Base-by-base conservation (phyloP, 495 filamentous ascomycete species). In the Cryomyces antarcticus region DNA sequence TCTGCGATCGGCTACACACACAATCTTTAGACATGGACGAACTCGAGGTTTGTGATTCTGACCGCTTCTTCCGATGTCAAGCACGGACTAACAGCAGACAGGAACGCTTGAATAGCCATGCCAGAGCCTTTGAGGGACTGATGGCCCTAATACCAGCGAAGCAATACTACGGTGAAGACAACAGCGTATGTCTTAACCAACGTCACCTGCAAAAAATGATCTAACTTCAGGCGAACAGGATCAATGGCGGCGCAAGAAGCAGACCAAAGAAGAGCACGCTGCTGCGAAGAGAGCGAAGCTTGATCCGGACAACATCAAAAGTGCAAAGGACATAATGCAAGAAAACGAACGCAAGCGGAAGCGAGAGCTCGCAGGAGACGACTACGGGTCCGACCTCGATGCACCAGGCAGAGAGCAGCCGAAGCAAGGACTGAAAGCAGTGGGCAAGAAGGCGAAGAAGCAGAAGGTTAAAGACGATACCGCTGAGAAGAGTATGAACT, bases 81-180 rank as follows among this genome's bases (percentile, higher is more conserved):
- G 44, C 38, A 39, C 17, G 17, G 17, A 24, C 1, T 24, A 37
- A 13, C 28, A 45, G 43, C 9, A 7, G 28, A 13, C 49, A 89
- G 89, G 82, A 86, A 53, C 83, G 85, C 50, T 69, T 97, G 50
- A 78, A 75, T 57, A 79, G 74, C 60, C 82, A 93, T 56, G 75
- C 83, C 30, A 70, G 80, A 59, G 77, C 87, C 47, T 95, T 97
- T 55, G 80, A 94, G 57, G 84, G 87, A 43, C 62, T 97, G 12
- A 69, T 97, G 47, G 88, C 86, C 28, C 66, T 97, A 39, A 94
- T 93, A 53, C 89, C 89, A 28, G 87, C 84, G 17, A 87, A 88
- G 59, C 75, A 80, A 51, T 94, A 94, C 62, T 93, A 89, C 56
- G 82, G 78, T 34, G 77, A 86, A 52, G 84, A 92, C 51, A 77